Evolutionary conservation across 257 asterid species (phyloP).

Genomic region (Ilex asprella): DNA sequence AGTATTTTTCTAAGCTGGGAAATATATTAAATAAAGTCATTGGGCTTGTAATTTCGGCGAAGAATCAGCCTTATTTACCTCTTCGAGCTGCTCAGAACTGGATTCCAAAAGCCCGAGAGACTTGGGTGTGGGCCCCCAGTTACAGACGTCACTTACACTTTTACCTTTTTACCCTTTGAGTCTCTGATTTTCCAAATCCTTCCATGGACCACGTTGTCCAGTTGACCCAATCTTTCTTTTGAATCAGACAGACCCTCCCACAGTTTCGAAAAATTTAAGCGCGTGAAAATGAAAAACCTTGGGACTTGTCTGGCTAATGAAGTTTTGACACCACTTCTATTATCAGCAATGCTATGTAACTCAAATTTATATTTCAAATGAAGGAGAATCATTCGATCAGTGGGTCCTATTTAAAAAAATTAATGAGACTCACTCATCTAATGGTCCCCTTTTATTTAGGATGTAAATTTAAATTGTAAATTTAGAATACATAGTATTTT

Average conservation of each 20-base stretch:
- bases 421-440: too few relatives aligned
- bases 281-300: conserved; percentile 7
- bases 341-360: too few relatives aligned
- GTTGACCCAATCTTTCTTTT: conserved; percentile 13
- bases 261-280: conserved; percentile 25
- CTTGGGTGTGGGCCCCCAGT: conserved; percentile 23
- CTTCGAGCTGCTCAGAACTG: conserved; percentile 49
- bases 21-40: conserved; percentile 8
- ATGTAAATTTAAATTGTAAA: too few relatives aligned
- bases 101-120: conserved; percentile 54
- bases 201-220: conserved; percentile 30
- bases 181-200: conserved; percentile 4
- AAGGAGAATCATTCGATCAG: too few relatives aligned
- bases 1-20: neutral
- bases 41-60: conserved; percentile 59
- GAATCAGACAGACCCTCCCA: neutral
- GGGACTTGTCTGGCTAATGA: too few relatives aligned
- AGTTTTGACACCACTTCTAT: too few relatives aligned
- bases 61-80: conserved; percentile 81
- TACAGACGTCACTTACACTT: too few relatives aligned
- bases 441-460: too few relatives aligned
- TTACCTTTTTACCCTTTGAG: neutral
- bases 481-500: too few relatives aligned
- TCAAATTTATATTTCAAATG: too few relatives aligned
- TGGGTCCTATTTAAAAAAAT: too few relatives aligned